A percentile compares a stretch with the other conserved stretches of the same genome.
Conservation (phyloP, 192 early-diverging fungal genomes). For the Coemansia sp. region DNA sequence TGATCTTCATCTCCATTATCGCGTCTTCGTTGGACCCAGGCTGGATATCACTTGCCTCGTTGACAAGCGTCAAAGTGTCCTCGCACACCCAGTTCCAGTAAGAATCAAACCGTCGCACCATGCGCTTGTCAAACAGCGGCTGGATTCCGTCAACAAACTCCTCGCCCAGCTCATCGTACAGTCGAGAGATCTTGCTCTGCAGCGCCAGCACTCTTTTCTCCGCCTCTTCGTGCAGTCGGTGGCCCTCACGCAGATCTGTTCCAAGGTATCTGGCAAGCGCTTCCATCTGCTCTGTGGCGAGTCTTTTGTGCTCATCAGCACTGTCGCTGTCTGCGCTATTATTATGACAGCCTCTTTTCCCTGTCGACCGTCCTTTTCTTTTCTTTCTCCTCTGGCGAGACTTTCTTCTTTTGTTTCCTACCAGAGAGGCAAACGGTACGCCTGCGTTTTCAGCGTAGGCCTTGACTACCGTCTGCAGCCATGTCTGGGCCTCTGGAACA, state of each 20-base stretch:
- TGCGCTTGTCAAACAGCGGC: slow-evolving; percentile 75
- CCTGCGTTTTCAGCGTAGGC: slow-evolving; percentile 72
- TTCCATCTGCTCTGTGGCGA: slow-evolving; percentile 79
- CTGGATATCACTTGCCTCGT: slow-evolving; percentile 45
- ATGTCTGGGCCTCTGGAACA: slow-evolving; percentile 75
- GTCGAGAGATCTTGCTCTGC: slow-evolving; percentile 74
- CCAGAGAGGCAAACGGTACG: slow-evolving; percentile 43
- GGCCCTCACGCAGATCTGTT: slow-evolving; percentile 69
- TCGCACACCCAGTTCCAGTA: slow-evolving; percentile 93
- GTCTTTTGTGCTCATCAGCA: neutral
- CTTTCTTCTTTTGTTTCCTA: slow-evolving; percentile 3
- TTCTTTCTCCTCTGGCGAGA: too few relatives aligned
- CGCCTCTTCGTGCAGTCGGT: slow-evolving; percentile 67
- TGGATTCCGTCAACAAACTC: slow-evolving; percentile 83
- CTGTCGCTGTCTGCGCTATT: neutral
- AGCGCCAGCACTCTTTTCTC: slow-evolving; percentile 41
- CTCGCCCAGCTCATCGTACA: slow-evolving; percentile 83
- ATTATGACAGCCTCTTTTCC: neutral
- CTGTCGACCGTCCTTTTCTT: neutral
- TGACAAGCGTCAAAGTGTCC: slow-evolving; percentile 55
- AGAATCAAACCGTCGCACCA: slow-evolving; percentile 86
- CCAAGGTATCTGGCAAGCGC: slow-evolving; percentile 78
- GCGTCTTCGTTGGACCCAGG: slow-evolving; percentile 60
- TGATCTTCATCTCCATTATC: slow-evolving; percentile 25
- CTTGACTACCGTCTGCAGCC: slow-evolving; percentile 70